Evolutionary conservation across 192 early-diverging fungal species (phyloP), one percentile per base, ranked within the genome.

Genomic region (Globomyces pollinis-pini): DNA sequence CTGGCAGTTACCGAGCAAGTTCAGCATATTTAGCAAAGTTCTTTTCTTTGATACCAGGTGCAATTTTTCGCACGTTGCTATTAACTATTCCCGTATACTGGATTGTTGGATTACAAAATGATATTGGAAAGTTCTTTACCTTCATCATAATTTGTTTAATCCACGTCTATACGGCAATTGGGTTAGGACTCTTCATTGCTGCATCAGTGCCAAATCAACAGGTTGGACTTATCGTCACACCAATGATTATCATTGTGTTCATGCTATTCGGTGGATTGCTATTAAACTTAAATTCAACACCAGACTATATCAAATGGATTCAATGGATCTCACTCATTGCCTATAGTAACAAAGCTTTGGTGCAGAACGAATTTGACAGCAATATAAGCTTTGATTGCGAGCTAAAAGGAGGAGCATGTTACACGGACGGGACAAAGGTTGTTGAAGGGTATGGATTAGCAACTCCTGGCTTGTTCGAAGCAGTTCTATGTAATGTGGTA

Each of bases 11-110:
- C 75, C 71, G 84, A 18, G 60, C 79, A 34, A 71, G 73, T 1
- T 68, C 82, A 16, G 84, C 73, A 57, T 86, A 72, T 51, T 38
- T 84, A 21, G 77, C 84, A 28, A 86, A 85, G 60, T 32, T 50
- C 32, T 8, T 62, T 11, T 35, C 24, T 33, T 58, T 68, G 2
- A 36, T 20, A 15, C 38, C 26, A 8, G 60, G n/a, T 20, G 13
- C 45, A 30, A 12, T 63, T 21, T 64, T 63, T 47, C 7, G 58
- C 18, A 36, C 26, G 12, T 29, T 54, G 34, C 44, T 16, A 15
- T 28, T 63, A 21, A 60, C 65, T 12, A 2, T 52, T 8, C 50
- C 50, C 32, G 20, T 52, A 7, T 56, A 56, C 28, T 56, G 54
- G 54, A 56, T 56, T 33, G 28, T 35, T 38, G 54, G 54, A 2